A percentile compares a stretch with the other conserved stretches of the same genome.
phyloP scores from a whole-genome alignment of 345 rosid species.

The Hibiscus tridactylites region DNA sequence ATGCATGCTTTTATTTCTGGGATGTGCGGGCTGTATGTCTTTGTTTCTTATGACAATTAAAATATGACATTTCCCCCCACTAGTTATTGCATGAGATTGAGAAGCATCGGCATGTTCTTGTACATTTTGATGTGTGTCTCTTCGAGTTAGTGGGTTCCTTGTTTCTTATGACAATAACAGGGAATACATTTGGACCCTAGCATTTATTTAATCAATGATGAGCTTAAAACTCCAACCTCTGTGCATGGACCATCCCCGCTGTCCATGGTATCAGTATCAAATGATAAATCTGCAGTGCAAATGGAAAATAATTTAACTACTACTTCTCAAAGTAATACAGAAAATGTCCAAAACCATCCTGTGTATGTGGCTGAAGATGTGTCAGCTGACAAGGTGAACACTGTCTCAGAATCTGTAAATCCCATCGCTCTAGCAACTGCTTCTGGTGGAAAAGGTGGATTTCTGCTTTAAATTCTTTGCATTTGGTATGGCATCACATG shows the following conservation, averaged over 20 bases:
- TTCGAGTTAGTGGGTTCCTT: constrained; percentile 9
- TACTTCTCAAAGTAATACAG: constrained; percentile 24
- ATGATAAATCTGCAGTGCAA: constrained; percentile 21
- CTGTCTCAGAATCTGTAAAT: constrained; percentile 28
- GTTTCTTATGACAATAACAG: constrained; percentile 31
- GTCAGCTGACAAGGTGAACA: constrained; percentile 26
- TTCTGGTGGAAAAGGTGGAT: constrained; percentile 33
- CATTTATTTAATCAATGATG: constrained; percentile 93
- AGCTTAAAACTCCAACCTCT: constrained; percentile 44
- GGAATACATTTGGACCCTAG: constrained; percentile 98
- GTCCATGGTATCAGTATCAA: constrained; percentile 22
- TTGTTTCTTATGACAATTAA: too few relatives aligned
- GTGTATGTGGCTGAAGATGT: constrained; percentile 19
- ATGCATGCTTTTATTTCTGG: not conserved
- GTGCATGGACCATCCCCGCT: constrained; percentile 22
- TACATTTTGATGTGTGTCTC: not conserved
- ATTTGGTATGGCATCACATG: not conserved
- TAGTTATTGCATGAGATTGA: not conserved
- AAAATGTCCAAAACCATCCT: constrained; percentile 14
- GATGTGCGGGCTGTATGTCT: not conserved
- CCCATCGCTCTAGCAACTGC: constrained; percentile 29
- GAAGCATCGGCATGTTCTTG: not conserved
- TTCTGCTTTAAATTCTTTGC: constrained; percentile 2
- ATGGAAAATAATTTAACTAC: constrained; percentile 23
- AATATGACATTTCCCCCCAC: too few relatives aligned